phyloP scores from a whole-genome alignment of 73 alveolate species.

The Stentor roeselii region DNA sequence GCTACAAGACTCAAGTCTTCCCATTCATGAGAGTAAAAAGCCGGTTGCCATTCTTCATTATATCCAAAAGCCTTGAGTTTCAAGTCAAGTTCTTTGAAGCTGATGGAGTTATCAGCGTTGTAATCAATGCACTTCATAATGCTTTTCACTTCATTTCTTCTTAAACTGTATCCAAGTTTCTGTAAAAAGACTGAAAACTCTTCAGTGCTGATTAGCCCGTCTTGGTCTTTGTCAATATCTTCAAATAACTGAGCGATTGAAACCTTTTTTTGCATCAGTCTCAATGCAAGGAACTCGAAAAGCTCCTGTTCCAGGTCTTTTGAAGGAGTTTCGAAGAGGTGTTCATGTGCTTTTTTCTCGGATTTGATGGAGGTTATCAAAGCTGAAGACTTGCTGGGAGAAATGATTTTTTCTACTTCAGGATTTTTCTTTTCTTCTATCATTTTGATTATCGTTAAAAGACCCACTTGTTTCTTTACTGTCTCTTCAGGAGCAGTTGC shows the following conservation, averaged over 20 bases:
- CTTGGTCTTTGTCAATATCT: constrained; percentile 13
- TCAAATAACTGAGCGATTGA: not conserved
- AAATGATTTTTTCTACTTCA: not conserved
- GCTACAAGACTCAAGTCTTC: not conserved
- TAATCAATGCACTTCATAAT: not conserved
- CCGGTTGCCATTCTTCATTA: not conserved
- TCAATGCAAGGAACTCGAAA: not conserved
- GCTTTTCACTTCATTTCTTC: not conserved
- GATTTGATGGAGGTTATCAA: not conserved
- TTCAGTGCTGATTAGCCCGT: not conserved
- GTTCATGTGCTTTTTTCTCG: not conserved
- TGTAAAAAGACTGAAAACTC: not conserved
- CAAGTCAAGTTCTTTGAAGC: not conserved
- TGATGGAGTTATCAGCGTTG: not conserved
- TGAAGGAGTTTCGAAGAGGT: not conserved
- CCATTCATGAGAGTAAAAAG: not conserved
- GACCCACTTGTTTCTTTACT: not conserved
- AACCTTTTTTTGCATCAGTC: not conserved
- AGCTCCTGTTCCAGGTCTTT: constrained; percentile 23
- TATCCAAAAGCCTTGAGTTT: constrained; percentile 1
- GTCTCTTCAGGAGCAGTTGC: not conserved
- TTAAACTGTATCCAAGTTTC: not conserved
- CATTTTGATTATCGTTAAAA: not conserved
- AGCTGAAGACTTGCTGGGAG: not conserved
- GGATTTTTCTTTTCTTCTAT: not conserved